Base-by-base conservation (phyloP, 2,329 filamentous ascomycete genomes). In the Fusarium pininemorale region DNA sequence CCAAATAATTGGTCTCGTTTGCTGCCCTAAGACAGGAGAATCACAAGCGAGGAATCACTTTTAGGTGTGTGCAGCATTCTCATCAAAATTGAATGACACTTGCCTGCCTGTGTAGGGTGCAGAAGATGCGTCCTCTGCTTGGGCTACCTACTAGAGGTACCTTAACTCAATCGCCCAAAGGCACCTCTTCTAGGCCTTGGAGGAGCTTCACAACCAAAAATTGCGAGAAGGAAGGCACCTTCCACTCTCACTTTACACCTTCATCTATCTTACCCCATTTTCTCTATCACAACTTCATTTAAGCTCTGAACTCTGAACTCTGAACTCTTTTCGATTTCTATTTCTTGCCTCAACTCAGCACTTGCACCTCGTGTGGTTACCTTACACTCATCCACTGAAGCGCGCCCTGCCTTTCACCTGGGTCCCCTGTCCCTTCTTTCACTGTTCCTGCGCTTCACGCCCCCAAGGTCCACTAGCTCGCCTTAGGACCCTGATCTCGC, bases 391-490 rank as follows among this genome's bases (percentile, higher is more conserved):
- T 37, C 32, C 20, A 35, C 26, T 63, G 39, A 37, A n/a, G 32
- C 20, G 35, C 32, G 26, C 32, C 28, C n/a, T 51, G 35, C 26
- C 44, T 51, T 38, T 51, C 41, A 30, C 42, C 28, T 42, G 50
- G n/a, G 18, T 37, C 50, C 48, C 58, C 45, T 53, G 45, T 39
- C 26, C 12, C 37, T n/a, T 61, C 48, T 35, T 42, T n/a, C 38
- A 20, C 58, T 37, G 13, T 28, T 38, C 50, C 18, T 59, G 59
- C 58, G 18, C 60, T 47, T 63, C 61, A 65, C 53, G 44, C 58
- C 22, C 65, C 51, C 65, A 56, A 70, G 57, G 37, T 44, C 69
- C 72, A 65, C 73, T 75, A 75, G 65, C 38, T 73, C 22, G 35
- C 24, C 35, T 41, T 38, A 42, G 60, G 74, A 59, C 69, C 63